Base-by-base conservation (phyloP, 163 green algal genomes). In the Chlamydomonas reinhardtii region DNA sequence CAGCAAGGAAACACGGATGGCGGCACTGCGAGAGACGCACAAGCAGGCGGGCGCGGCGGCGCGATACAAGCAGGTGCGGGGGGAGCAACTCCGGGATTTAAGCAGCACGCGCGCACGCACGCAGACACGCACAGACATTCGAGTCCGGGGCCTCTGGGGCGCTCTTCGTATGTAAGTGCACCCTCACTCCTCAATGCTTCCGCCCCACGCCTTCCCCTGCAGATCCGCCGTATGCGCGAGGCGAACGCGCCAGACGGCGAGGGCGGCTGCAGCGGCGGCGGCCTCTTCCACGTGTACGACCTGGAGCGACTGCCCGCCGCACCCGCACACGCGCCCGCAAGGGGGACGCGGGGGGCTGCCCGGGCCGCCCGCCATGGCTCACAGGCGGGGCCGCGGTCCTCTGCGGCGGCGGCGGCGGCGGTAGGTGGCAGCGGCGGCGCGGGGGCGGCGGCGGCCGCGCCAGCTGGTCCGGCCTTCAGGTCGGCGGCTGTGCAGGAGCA, bases 31-130 rank as follows among this genome's bases (percentile, higher is more conserved):
- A 2, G 68, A 68, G 27, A 61, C 75, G 22, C 73, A 75, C 73
- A 52, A 32, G 52, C 65, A 78, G 83, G 24, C 65, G 54, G 74
- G 73, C 52, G 56, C 32, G 35, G 68, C 74, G 24, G 83, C 83
- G 3, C 61, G 83, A 32, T 88, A 84, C 66, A 88, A 73, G 83
- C 83, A 88, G 83, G 83, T 88, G 73, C 16, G 77, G 2, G 2
- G 15, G 62, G 31, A 4, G 4, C n/a, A n/a, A n/a, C n/a, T n/a
- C n/a, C n/a, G n/a, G n/a, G n/a, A n/a, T n/a, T n/a, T n/a, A n/a
- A n/a, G n/a, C n/a, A n/a, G n/a, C n/a, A n/a, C n/a, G n/a, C n/a
- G n/a, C n/a, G n/a, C n/a, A n/a, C n/a, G n/a, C n/a, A n/a, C n/a
- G n/a, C n/a, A n/a, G n/a, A n/a, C n/a, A n/a, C n/a, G n/a, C n/a